Percentiles rank a stretch among this genome's conserved stretches.
Conservation (phyloP, 1,139 yeast genomes). For the Geotrichum europaeum region DNA sequence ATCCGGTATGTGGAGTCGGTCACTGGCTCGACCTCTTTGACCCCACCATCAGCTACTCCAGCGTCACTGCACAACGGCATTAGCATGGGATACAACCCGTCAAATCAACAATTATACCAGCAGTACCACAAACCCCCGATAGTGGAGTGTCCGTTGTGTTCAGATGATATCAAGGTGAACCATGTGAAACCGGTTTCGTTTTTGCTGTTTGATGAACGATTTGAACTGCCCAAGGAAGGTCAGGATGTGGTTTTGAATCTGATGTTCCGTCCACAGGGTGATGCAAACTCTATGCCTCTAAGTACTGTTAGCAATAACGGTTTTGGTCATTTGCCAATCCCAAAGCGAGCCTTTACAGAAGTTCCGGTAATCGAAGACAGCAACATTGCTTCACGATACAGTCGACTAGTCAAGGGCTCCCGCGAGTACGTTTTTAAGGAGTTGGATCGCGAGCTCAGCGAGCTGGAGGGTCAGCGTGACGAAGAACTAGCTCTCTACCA, state of each 20-base stretch:
- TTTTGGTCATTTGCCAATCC: conserved; percentile 12
- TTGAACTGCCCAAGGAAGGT: conserved; percentile 56
- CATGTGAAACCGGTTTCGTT: conserved; percentile 64
- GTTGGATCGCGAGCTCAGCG: conserved; percentile 51
- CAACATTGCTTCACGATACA: conserved; percentile 39
- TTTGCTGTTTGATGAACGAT: conserved; percentile 50
- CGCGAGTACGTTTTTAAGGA: conserved; percentile 46
- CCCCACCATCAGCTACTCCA: neutral
- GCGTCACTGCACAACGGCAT: neutral
- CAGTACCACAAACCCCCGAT: conserved; percentile 40
- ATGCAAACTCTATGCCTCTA: conserved; percentile 54
- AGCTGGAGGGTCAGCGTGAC: conserved; percentile 33
- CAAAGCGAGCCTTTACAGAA: conserved; percentile 17
- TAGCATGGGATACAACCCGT: conserved; percentile 3
- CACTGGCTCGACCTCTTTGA: conserved; percentile 29
- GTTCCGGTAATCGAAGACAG: conserved; percentile 23
- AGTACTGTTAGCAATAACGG: conserved; percentile 22
- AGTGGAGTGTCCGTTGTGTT: conserved; percentile 78
- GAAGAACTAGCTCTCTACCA: conserved; percentile 13
- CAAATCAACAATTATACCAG: conserved; percentile 16
- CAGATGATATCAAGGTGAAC: conserved; percentile 52
- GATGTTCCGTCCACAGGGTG: conserved; percentile 63
- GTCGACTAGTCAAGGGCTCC: conserved; percentile 64
- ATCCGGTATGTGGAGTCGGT: conserved; percentile 63
- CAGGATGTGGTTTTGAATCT: conserved; percentile 58